A percentile compares a stretch with the other conserved stretches of the same genome.
Conservation (phyloP, 495 filamentous ascomycete genomes). For the Cercophora sp. region DNA sequence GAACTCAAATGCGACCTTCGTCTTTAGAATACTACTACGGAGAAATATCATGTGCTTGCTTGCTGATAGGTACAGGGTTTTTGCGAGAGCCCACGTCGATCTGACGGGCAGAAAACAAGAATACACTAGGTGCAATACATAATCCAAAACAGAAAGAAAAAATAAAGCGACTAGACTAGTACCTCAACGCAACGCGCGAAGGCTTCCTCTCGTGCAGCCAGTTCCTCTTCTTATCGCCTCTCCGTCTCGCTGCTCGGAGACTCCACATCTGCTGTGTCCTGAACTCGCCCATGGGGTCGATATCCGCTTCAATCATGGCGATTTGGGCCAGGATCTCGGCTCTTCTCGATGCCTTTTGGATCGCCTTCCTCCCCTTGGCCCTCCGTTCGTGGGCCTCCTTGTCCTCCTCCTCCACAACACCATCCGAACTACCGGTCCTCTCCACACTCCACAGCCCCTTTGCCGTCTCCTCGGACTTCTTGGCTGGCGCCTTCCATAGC, state of each 20-base stretch:
- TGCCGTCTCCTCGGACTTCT: not conserved
- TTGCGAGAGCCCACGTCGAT: too few relatives aligned
- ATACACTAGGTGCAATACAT: too few relatives aligned
- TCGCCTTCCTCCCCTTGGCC: conserved; percentile 14
- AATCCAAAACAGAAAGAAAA: too few relatives aligned
- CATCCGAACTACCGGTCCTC: not conserved
- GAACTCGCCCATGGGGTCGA: conserved; percentile 12
- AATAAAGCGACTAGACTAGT: conserved; percentile 1
- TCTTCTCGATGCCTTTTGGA: conserved; percentile 8
- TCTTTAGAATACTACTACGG: too few relatives aligned
- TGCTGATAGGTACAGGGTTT: too few relatives aligned
- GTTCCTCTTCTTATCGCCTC: conserved; percentile 3
- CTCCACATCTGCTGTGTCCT: conserved; percentile 19
- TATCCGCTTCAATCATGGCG: conserved; percentile 16
- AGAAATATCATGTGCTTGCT: too few relatives aligned
- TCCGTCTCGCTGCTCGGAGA: not conserved
- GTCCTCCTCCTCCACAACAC: conserved; percentile 18
- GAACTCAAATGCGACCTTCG: conserved; percentile 1
- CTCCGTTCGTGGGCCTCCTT: conserved; percentile 13
- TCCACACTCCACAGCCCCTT: conserved; percentile 14
- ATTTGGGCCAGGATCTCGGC: conserved; percentile 26
- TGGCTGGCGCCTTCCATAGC: conserved; percentile 9
- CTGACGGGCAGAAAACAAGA: too few relatives aligned
- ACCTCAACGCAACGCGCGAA: conserved; percentile 19
- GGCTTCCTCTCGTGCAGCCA: conserved; percentile 17